phyloP scores from a whole-genome alignment of 306 rosid genomes.

The Mimosa pudica region DNA sequence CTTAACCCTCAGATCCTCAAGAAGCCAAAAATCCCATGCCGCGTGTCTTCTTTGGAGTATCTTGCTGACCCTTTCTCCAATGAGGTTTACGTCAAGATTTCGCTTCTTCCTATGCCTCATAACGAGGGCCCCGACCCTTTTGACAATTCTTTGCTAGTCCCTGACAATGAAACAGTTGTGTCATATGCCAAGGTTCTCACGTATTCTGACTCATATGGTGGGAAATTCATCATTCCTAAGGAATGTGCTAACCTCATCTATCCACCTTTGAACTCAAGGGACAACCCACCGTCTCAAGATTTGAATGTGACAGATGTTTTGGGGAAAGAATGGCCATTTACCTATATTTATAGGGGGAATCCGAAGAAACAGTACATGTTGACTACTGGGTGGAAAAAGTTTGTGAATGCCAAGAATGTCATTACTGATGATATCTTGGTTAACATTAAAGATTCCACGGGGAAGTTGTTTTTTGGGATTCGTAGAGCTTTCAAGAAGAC shows the following conservation, averaged over 20 bases:
- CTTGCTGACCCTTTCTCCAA: conserved; percentile 62
- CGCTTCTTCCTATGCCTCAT: conserved; percentile 48
- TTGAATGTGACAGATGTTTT: conserved; percentile 59
- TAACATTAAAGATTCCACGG: conserved; percentile 49
- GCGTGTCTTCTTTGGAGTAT: conserved; percentile 37
- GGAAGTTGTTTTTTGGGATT: conserved; percentile 55
- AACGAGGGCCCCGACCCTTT: neutral
- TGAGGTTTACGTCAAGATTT: conserved; percentile 62
- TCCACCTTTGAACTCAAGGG: conserved; percentile 58
- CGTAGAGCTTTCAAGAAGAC: conserved; percentile 48
- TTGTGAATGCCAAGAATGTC: conserved; percentile 69
- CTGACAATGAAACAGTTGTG: conserved; percentile 30
- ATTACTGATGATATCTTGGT: conserved; percentile 74
- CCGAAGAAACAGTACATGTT: conserved; percentile 74
- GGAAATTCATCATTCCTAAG: conserved; percentile 81
- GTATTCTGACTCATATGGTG: conserved; percentile 84
- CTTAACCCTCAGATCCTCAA: conserved; percentile 41
- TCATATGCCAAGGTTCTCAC: conserved; percentile 70
- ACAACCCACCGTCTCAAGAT: conserved; percentile 67
- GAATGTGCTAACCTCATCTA: conserved; percentile 71
- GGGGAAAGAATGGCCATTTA: conserved; percentile 64
- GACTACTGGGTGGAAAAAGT: conserved; percentile 87
- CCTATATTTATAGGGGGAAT: conserved; percentile 75
- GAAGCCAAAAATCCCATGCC: conserved; percentile 47
- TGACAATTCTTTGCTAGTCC: neutral